These are phyloP conservation scores for Saccharomyces hybrid DNA, from an alignment of 1,139 yeast genomes.

Conservation along the genomic window DNA sequence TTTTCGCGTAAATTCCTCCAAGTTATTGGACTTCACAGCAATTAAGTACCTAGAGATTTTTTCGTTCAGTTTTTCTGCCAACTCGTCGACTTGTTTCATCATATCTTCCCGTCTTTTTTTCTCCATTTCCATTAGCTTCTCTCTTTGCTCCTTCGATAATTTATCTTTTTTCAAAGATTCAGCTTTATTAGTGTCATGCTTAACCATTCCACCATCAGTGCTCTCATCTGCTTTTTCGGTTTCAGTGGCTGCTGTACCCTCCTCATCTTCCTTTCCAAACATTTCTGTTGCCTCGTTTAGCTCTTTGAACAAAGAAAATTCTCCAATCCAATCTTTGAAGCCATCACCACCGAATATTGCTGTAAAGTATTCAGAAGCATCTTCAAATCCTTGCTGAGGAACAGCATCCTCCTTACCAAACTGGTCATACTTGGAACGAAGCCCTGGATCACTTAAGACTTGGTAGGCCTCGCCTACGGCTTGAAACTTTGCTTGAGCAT, in stretches of 20 bases:
- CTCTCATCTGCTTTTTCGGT: slow-evolving; percentile 4
- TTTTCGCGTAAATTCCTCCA: slow-evolving; percentile 36
- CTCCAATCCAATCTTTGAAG: slow-evolving; percentile 70
- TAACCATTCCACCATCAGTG: slow-evolving; percentile 7
- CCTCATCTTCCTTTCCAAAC: slow-evolving; percentile 26
- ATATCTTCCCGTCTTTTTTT: slow-evolving; percentile 51
- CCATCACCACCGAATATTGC: slow-evolving; percentile 75
- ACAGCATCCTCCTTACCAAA: slow-evolving; percentile 60
- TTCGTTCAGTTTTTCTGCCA: slow-evolving; percentile 40
- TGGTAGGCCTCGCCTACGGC: slow-evolving; percentile 67
- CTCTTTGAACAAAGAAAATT: slow-evolving; percentile 54
- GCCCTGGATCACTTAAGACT: slow-evolving; percentile 51
- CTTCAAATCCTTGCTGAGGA: slow-evolving; percentile 63
- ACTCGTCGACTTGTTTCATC: slow-evolving; percentile 46
- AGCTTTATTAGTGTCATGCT: slow-evolving; percentile 17
- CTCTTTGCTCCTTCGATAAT: slow-evolving; percentile 45
- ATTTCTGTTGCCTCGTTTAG: slow-evolving; percentile 51
- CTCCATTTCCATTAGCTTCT: slow-evolving; percentile 44
- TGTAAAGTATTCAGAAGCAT: slow-evolving; percentile 60
- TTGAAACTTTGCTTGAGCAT: slow-evolving; percentile 59
- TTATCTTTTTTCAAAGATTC: slow-evolving; percentile 24
- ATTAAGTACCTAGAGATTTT: slow-evolving; percentile 34
- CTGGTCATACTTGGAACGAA: slow-evolving; percentile 56
- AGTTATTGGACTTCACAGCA: slow-evolving; percentile 29
- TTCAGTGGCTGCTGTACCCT: slow-evolving; percentile 7